Evolutionary conservation across 2,329 filamentous ascomycete species (phyloP).

Genomic region (Colletotrichum sp.): DNA sequence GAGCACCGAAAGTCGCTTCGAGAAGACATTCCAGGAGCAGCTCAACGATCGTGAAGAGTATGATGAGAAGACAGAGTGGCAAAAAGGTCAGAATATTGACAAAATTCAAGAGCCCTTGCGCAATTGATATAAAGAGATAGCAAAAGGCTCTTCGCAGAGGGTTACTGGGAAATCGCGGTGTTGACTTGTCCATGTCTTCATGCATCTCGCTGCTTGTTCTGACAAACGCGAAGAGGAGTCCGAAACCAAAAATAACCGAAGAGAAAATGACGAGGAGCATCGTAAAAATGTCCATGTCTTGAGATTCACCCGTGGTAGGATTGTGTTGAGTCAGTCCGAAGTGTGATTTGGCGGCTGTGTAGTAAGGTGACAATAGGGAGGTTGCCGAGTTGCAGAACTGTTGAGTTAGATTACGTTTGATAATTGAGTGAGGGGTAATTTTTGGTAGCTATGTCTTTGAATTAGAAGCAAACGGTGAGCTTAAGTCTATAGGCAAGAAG

Average conservation of each 20-base stretch:
- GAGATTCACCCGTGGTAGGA: accelerated
- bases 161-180: not conserved
- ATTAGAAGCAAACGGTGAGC: no score
- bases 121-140: not conserved
- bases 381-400: accelerated
- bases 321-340: accelerated
- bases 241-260: not conserved
- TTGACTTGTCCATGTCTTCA: not conserved
- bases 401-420: accelerated
- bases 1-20: not conserved
- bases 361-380: not conserved
- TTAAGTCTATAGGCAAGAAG: not conserved
- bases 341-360: accelerated
- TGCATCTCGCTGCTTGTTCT: not conserved
- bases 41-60: not conserved
- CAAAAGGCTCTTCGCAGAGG: not conserved
- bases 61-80: not conserved
- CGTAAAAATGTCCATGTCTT: accelerated
- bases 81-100: not conserved
- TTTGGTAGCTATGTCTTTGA: no score
- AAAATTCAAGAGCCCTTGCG: not conserved
- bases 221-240: not conserved
- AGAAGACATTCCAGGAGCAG: not conserved
- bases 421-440: not conserved
- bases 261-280: not conserved